These are phyloP conservation scores for Ceratocystis papillata DNA, from an alignment of 2,329 filamentous ascomycete species.

Conservation along the genomic window DNA sequence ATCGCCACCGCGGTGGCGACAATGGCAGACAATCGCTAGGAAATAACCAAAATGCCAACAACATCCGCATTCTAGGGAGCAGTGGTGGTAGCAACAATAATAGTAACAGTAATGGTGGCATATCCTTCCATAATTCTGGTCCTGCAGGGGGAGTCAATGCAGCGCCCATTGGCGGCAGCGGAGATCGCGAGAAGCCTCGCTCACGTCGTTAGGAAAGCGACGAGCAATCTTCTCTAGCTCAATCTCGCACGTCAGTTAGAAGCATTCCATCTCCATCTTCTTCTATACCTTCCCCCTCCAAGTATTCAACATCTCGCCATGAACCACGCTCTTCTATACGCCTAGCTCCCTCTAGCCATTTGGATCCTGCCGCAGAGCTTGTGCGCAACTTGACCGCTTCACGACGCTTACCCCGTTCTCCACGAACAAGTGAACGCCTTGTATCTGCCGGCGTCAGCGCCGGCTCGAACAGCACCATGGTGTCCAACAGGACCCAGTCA, in stretches of 20 bases:
- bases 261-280: background rate
- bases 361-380: background rate
- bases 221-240: slow-evolving; percentile 5
- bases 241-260: background rate
- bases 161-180: slow-evolving; percentile 27
- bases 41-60: slow-evolving; percentile 11
- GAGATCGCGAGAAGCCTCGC: slow-evolving; percentile 32
- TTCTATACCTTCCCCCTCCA: background rate
- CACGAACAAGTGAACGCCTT: background rate
- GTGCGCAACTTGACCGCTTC: background rate
- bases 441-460: background rate
- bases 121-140: slow-evolving; percentile 5
- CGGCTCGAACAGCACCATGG: background rate
- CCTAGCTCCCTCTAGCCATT: too few relatives aligned
- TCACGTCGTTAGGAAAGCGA: slow-evolving; percentile 28
- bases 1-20: slow-evolving; percentile 19
- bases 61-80: slow-evolving; percentile 19
- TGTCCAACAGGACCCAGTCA: background rate
- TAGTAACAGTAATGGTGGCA: background rate
- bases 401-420: background rate
- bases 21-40: slow-evolving; percentile 8
- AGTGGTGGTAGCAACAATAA: background rate
- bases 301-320: too few relatives aligned
- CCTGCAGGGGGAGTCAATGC: slow-evolving; percentile 22
- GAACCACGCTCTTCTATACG: too few relatives aligned